Conservation (phyloP, 202 grass and related monocot species). For the Hordeum pubiflorum region DNA sequence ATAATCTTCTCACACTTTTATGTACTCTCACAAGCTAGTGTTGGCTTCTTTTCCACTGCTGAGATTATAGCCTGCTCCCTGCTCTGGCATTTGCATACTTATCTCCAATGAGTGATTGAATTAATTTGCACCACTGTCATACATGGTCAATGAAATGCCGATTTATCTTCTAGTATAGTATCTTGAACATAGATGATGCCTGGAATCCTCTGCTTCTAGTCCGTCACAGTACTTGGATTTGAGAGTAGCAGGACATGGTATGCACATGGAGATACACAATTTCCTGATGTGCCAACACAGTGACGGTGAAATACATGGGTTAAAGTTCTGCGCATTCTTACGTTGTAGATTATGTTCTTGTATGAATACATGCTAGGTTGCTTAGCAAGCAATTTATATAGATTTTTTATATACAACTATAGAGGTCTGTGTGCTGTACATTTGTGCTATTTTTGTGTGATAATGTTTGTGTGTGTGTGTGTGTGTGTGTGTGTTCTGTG, state of each 20-base stretch:
- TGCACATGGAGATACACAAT: neutral
- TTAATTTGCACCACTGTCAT: conserved; percentile 13
- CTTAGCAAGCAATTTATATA: neutral
- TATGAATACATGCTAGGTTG: conserved; percentile 10
- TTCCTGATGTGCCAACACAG: neutral
- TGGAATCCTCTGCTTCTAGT: neutral
- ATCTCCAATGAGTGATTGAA: neutral
- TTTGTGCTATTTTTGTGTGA: conserved; percentile 1
- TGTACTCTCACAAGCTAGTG: neutral
- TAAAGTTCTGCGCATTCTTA: conserved; percentile 8
- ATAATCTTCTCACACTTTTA: conserved; percentile 14
- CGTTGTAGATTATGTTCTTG: conserved; percentile 18
- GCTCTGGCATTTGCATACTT: neutral
- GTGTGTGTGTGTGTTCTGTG: neutral
- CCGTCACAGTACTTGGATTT: neutral
- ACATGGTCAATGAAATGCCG: neutral
- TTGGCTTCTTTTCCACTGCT: neutral
- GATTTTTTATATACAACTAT: conserved; percentile 1
- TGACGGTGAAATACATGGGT: neutral
- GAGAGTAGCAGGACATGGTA: neutral
- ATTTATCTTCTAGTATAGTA: neutral
- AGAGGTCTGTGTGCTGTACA: neutral
- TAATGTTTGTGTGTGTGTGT: too few relatives aligned
- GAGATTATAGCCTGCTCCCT: neutral
- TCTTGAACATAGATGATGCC: neutral